These are phyloP conservation scores for Aspergillus ochraceoroseus DNA, from an alignment of 2,329 filamentous ascomycete genomes.

Conservation along the genomic window DNA sequence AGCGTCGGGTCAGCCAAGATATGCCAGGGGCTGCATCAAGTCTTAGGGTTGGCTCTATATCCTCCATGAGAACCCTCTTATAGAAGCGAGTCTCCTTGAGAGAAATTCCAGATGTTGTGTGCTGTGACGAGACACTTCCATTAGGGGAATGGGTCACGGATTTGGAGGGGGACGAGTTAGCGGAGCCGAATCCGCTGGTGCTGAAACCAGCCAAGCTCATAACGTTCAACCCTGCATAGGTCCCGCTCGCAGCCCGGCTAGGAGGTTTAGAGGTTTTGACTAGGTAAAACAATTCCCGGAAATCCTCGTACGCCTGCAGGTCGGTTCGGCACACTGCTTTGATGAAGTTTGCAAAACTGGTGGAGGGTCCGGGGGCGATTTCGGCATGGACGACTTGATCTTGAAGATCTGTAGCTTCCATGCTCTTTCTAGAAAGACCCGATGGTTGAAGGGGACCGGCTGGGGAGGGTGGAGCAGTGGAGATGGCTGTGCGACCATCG, in stretches of 20 bases:
- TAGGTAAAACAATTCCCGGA: slow-evolving; percentile 67
- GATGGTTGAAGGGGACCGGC: slow-evolving; percentile 57
- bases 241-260: slow-evolving; percentile 68
- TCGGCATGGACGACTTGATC: slow-evolving; percentile 50
- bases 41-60: slow-evolving; percentile 89
- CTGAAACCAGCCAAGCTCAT: slow-evolving; percentile 50
- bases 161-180: slow-evolving; percentile 56
- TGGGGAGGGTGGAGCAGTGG: slow-evolving; percentile 73
- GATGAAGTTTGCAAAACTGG: slow-evolving; percentile 76
- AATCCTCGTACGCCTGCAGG: slow-evolving; percentile 75
- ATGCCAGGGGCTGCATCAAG: slow-evolving; percentile 85
- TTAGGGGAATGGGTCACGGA: slow-evolving; percentile 54
- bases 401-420: slow-evolving; percentile 57
- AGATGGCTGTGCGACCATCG: slow-evolving; percentile 61
- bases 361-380: slow-evolving; percentile 57
- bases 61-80: slow-evolving; percentile 80
- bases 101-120: slow-evolving; percentile 46
- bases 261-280: slow-evolving; percentile 58
- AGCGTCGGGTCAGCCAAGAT: slow-evolving; percentile 86
- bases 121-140: slow-evolving; percentile 38
- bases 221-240: slow-evolving; percentile 60
- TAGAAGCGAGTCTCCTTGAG: slow-evolving; percentile 92
- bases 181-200: slow-evolving; percentile 50
- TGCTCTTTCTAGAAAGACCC: slow-evolving; percentile 48
- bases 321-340: slow-evolving; percentile 80